Base-by-base conservation (phyloP, 306 rosid genomes). In the Dicorynia guianensis region DNA sequence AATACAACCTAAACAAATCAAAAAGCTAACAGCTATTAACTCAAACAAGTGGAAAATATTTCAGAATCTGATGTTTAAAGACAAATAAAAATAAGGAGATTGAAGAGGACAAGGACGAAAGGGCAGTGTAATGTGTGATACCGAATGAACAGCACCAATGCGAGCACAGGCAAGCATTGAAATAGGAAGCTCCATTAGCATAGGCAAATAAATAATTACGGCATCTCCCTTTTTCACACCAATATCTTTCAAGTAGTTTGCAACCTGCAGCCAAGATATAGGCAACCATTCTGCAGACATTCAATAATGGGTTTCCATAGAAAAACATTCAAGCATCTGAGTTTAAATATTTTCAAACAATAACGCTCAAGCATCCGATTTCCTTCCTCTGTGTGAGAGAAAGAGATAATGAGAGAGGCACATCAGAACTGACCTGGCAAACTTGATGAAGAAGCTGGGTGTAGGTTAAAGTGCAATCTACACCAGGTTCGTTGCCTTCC, bases 81-180 rank as follows among this genome's bases (percentile, higher is more conserved):
- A 47, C 39, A 39, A 67, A 13, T 49, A 48, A 1, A 33, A 56
- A 19, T 38, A 62, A 40, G 44, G 67, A 78, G 55, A 48, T 30
- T 11, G 59, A 53, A 33, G 59, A 63, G 57, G 62, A 14, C 2
- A 2, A 25, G 30, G 11, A 18, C 44, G 42, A 63, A 49, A 67
- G 46, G 72, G 15, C 13, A 61, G 75, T 18, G 46, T 50, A 35
- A 35, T 43, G 53, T 14, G 17, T 3, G 46, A 80, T 90, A 95
- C 99, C 91, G 99, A 95, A 84, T 95, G 99, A 78, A 95, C 89
- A 25, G 99, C 99, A 46, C 98, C 99, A 80, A 95, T 86, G 58
- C 99, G 97, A 43, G 99, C 99, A 76, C 99, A 95, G 0, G 99
- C 99, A 58, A 95, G 99, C 99, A 95, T 95, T 70, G 99, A 79